Conservation (phyloP, 306 rosid species). For the Sicyos baderoa region DNA sequence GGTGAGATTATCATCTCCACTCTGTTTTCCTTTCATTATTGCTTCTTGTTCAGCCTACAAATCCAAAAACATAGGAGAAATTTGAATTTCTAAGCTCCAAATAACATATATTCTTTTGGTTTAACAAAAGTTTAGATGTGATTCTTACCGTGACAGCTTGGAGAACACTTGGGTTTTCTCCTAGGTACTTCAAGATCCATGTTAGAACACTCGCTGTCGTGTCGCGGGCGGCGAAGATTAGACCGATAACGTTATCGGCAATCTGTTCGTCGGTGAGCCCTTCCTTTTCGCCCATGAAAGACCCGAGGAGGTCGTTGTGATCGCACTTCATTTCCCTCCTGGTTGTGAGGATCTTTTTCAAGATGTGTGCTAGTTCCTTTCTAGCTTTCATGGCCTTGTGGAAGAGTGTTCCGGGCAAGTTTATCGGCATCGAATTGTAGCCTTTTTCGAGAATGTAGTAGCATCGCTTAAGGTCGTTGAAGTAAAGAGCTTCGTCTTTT, state of each 20-base stretch:
- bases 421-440: constrained; percentile 93
- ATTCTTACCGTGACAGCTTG: constrained; percentile 73
- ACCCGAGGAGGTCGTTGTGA: constrained; percentile 60
- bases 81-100: background rate
- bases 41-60: constrained; percentile 71
- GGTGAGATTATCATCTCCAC: constrained; percentile 40
- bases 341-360: constrained; percentile 55
- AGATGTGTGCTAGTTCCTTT: constrained; percentile 66
- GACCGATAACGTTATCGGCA: constrained; percentile 85
- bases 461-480: constrained; percentile 70
- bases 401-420: constrained; percentile 75
- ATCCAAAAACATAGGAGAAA: background rate
- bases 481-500: constrained; percentile 57
- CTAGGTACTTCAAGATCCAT: constrained; percentile 80
- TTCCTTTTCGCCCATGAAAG: constrained; percentile 73
- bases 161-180: constrained; percentile 70
- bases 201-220: constrained; percentile 94
- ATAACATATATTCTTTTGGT: background rate
- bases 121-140: background rate
- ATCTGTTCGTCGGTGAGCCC: constrained; percentile 83
- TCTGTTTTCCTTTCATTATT: constrained; percentile 40
- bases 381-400: constrained; percentile 87
- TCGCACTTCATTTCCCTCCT: constrained; percentile 52
- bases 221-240: constrained; percentile 93
- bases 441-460: constrained; percentile 79